These are phyloP conservation scores for Diaporthe vaccinii DNA, from an alignment of 2,329 filamentous ascomycete species.

Conservation along the genomic window DNA sequence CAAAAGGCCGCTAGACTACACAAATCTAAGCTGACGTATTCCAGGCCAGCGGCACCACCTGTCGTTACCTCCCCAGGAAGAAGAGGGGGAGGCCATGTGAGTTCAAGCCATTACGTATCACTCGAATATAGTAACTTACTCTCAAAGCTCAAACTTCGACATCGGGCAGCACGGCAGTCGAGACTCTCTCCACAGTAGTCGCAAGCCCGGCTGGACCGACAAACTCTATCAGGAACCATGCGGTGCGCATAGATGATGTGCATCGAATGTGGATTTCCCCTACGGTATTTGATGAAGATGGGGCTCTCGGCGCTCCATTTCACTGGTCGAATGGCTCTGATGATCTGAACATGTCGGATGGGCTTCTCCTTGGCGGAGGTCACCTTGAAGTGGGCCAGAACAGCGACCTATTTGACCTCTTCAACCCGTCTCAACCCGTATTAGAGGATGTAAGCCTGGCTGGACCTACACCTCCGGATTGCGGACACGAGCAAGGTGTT, in stretches of 20 bases:
- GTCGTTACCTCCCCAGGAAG: slow-evolving; percentile 1
- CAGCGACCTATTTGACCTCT: not conserved
- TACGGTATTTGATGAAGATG: not conserved
- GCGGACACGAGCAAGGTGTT: not conserved
- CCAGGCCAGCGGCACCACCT: not conserved
- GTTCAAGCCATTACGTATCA: not conserved
- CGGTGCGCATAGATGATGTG: not conserved
- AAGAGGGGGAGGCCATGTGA: not conserved
- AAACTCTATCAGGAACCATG: not conserved
- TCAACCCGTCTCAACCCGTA: not conserved
- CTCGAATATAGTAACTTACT: not conserved
- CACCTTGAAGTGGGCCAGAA: not conserved
- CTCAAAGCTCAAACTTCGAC: not conserved
- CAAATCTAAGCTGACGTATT: not conserved
- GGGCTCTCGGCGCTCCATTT: not conserved
- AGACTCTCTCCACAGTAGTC: not conserved
- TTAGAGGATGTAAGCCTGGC: not conserved
- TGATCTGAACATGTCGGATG: slow-evolving; percentile 2
- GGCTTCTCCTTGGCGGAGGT: not conserved
- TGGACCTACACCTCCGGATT: not conserved
- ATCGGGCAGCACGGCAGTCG: not conserved
- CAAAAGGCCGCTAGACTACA: not conserved
- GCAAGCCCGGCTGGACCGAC: not conserved
- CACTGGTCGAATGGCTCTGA: not conserved
- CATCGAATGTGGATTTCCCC: not conserved